Conservation (phyloP, 345 rosid species). For the Excoecaria agallocha region DNA sequence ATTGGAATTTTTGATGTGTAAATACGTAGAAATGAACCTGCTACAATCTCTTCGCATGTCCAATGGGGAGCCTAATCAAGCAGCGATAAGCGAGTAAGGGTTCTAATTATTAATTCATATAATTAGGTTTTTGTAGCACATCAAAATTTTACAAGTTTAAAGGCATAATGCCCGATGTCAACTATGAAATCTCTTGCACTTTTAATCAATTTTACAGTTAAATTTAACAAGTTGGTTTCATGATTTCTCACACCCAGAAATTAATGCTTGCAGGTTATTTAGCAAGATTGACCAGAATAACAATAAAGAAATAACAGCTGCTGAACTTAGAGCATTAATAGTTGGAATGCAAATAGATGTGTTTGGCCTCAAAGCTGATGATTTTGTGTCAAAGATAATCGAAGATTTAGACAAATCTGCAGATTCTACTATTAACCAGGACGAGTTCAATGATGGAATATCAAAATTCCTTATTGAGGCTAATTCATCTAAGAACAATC, state of each 20-base stretch:
- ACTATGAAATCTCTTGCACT: too few species aligned
- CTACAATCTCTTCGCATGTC: conserved; percentile 24
- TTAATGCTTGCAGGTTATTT: conserved; percentile 36
- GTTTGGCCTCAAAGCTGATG: conserved; percentile 25
- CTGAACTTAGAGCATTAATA: conserved; percentile 40
- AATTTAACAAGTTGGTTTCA: too few species aligned
- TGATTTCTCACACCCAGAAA: neutral
- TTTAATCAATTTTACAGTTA: neutral
- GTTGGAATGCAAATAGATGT: conserved; percentile 40
- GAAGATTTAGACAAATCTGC: conserved; percentile 34
- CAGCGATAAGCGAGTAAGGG: conserved; percentile 29
- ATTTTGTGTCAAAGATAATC: conserved; percentile 27
- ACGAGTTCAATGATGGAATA: conserved; percentile 36
- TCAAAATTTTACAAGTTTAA: neutral
- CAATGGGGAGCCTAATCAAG: conserved; percentile 31
- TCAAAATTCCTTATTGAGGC: conserved; percentile 34
- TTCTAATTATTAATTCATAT: neutral
- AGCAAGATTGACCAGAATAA: conserved; percentile 32
- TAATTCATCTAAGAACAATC: neutral
- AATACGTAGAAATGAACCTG: conserved; percentile 15
- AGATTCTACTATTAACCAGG: conserved; percentile 28
- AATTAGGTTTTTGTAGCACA: neutral
- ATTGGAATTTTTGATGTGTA: conserved; percentile 31
- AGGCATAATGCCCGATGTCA: too few species aligned
- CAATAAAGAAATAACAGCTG: conserved; percentile 22